Evolutionary conservation across 2,329 filamentous ascomycete species (phyloP).

Genomic region (Alternaria sp.): DNA sequence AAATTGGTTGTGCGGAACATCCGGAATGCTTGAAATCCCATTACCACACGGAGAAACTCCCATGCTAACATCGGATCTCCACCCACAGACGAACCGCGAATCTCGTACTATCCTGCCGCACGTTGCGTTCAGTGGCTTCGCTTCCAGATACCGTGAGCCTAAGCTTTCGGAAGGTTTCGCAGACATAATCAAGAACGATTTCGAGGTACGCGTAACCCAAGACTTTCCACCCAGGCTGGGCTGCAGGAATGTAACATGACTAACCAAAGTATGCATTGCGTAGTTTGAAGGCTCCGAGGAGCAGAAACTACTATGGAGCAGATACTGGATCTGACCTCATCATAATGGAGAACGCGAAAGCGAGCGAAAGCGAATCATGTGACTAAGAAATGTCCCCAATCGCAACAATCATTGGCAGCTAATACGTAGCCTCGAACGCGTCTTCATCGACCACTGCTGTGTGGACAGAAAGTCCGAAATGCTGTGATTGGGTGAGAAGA

Average conservation of each 20-base stretch:
- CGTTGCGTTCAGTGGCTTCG: slow-evolving; percentile 80
- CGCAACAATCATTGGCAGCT: slow-evolving; percentile 6
- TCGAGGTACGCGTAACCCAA: slow-evolving; percentile 60
- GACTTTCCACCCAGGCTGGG: not conserved
- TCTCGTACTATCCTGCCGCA: slow-evolving; percentile 74
- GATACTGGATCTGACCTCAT: slow-evolving; percentile 71
- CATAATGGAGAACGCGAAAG: not conserved
- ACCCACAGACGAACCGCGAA: slow-evolving; percentile 77
- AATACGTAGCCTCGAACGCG: slow-evolving; percentile 20
- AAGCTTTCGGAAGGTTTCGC: slow-evolving; percentile 78
- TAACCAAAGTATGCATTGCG: slow-evolving; percentile 21
- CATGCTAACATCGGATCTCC: slow-evolving; percentile 23
- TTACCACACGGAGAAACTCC: slow-evolving; percentile 7
- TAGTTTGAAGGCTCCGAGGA: slow-evolving; percentile 72
- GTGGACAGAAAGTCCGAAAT: slow-evolving; percentile 5
- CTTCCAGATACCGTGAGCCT: slow-evolving; percentile 75
- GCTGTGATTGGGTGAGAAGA: slow-evolving; percentile 8
- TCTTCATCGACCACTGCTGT: not conserved
- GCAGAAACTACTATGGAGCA: slow-evolving; percentile 74
- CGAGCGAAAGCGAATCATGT: not conserved
- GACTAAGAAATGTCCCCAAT: not conserved
- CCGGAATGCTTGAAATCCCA: not conserved
- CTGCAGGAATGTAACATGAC: slow-evolving; percentile 9
- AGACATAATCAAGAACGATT: slow-evolving; percentile 77
- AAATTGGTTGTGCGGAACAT: slow-evolving; percentile 13